Evolutionary conservation across 495 filamentous ascomycete species (phyloP).

Genomic region (Aspergillus campestris): DNA sequence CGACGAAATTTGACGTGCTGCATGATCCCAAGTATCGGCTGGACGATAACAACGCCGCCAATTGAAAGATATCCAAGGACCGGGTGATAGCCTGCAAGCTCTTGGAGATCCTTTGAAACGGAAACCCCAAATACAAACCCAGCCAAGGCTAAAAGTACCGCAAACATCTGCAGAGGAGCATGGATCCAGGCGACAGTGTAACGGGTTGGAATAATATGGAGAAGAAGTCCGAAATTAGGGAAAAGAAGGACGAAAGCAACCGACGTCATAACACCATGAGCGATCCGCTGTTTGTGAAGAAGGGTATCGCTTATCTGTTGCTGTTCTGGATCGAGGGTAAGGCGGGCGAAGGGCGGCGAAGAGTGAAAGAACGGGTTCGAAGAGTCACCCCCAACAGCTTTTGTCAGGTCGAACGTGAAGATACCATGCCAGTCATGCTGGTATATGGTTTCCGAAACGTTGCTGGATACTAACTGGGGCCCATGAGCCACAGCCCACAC

Average conservation of each 20-base stretch:
- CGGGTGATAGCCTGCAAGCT: conserved; percentile 21
- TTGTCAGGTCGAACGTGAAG: conserved; percentile 50
- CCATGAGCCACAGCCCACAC: conserved; percentile 54
- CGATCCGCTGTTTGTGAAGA: conserved; percentile 19
- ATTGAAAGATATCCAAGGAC: conserved; percentile 53
- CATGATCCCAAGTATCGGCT: conserved; percentile 52
- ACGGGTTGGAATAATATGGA: conserved; percentile 33
- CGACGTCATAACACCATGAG: conserved; percentile 29
- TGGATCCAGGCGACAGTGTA: conserved; percentile 38
- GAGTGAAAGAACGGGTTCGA: conserved; percentile 49
- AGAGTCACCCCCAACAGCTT: conserved; percentile 44
- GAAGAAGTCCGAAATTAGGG: conserved; percentile 33
- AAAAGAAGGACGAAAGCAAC: conserved; percentile 33
- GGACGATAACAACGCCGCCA: conserved; percentile 43
- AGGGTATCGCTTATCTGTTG: conserved; percentile 11
- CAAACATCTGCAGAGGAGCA: conserved; percentile 46
- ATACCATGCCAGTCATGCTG: conserved; percentile 46
- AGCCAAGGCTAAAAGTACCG: conserved; percentile 43
- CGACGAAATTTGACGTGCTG: conserved; percentile 53
- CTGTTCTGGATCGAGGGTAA: conserved; percentile 4
- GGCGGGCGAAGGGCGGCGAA: conserved; percentile 2
- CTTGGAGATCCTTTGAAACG: conserved; percentile 23
- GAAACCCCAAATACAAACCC: conserved; percentile 55
- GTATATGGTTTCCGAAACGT: conserved; percentile 34
- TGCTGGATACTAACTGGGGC: conserved; percentile 41